Conservation (phyloP, 305 asterid species). For the Rubia tinctorum region DNA sequence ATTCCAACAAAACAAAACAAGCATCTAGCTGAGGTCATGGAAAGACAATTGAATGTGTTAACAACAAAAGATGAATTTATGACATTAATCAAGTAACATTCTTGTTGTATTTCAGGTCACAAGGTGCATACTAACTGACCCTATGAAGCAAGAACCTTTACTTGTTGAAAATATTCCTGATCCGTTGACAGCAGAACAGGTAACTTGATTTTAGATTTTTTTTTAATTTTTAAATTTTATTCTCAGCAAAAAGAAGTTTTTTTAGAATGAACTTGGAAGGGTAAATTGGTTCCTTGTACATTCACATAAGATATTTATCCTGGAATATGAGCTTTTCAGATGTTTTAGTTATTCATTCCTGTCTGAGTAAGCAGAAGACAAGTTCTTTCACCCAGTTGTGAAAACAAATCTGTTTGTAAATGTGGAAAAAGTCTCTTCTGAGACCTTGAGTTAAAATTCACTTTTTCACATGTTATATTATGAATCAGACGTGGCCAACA, state of each 20-base stretch:
- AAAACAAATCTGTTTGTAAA: neutral
- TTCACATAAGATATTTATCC: neutral
- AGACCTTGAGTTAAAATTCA: neutral
- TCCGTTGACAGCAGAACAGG: conserved; percentile 98
- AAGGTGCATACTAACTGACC: conserved; percentile 71
- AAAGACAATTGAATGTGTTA: neutral
- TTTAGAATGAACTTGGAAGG: neutral
- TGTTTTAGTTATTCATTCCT: neutral
- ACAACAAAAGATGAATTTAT: neutral
- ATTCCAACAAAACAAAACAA: neutral
- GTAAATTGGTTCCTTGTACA: neutral
- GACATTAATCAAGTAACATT: neutral
- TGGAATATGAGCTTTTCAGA: neutral
- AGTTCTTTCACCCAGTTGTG: neutral
- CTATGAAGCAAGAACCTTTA: conserved; percentile 81
- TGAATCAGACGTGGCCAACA: conserved; percentile 95
- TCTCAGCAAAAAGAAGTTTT: neutral
- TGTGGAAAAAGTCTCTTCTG: neutral
- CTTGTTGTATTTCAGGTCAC: conserved; percentile 50
- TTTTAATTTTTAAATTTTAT: neutral
- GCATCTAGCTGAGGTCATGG: neutral
- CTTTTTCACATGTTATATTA: conserved; percentile 4
- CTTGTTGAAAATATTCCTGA: conserved; percentile 78
- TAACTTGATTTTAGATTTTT: conserved; percentile 11
- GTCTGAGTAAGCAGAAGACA: neutral